Base-by-base conservation (phyloP, 2,329 filamentous ascomycete species). In the Arthrobotrys sphaeroides region DNA sequence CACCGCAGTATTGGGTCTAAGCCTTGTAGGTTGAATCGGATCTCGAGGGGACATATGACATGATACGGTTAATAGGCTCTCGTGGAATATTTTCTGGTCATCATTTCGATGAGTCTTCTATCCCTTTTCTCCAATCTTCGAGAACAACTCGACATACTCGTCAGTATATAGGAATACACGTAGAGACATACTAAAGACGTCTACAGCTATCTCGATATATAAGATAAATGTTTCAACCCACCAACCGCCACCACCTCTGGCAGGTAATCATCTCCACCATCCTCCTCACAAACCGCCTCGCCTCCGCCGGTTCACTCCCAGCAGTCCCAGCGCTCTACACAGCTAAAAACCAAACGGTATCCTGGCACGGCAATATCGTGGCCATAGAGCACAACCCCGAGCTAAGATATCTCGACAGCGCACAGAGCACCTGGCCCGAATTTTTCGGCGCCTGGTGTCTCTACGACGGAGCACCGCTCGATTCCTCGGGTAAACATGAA, bases 341-440 rank as follows among this genome's bases (percentile, higher is more conserved):
- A 4, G 16, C 51, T 9, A 42, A 53, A 24, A n/a, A 24, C 16
- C 18, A 42, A 24, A 69, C 53, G 6, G 51, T 66, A 9, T 18
- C n/a, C 20, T 74, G 69, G 69, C 9, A 18, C 6, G 69, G 69
- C 5, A 57, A 59, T 7, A 43, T 74, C 22, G 55, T 74, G 31
- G 69, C 61, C 26, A 55, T 74, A 10, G 69, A 67, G 38, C 45
- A 53, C 20, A 47, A 62, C 5, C 36, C n/a, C 5, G 49, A 55
- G 16, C 13, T 33, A 1, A 5, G 20, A 33, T 38, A 64, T 18
- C 53, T 59, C 51, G 61, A 51, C 13, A 36, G 53, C 45, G n/a
- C 33, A 5, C 6, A n/a, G 20, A 61, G 45, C 12, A 33, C 60
- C 28, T 33, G 24, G 10, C 26, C 33, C 5, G n/a, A 60, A 22